Evolutionary conservation across 1,284 basidiomycete species (phyloP), one percentile per base, ranked within the genome.

Genomic region (Stereum hirsutum): DNA sequence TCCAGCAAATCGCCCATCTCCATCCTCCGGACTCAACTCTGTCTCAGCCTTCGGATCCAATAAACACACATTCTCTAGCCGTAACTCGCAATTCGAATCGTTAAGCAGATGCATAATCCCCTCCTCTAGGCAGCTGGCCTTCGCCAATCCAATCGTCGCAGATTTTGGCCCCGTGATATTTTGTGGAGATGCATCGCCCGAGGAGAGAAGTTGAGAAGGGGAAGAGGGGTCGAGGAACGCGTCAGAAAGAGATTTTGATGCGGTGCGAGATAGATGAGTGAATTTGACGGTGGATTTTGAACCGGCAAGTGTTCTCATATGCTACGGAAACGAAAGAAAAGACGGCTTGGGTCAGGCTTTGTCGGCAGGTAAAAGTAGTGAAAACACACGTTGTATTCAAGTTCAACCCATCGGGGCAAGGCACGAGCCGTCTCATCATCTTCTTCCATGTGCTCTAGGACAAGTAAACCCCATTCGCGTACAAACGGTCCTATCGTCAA

Each of bases 381-480:
- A 21, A 17, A 33, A 47, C 53, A 31, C 15, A 65, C 63, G 50
- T 63, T 66, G 55, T 86, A 92, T 68, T 94, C 90, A 32, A 93
- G 74, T 53, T 84, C 72, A 31, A 95, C 92, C 93, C 93, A 96
- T 35, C 81, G 83, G 8, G 93, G 93, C 31, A 87, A 73, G 0
- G 77, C 65, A 51, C 74, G 78, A 2, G 78, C 69, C 5, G 72
- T 73, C 36, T 76, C 72, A 49, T 95, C 92, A 58, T 95, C 92
- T 46, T 92, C 86, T 58, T 97, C 93, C 91, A 95, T 94, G 58
- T 96, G 92, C 55, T 96, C 92, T 93, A n/a, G n/a, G n/a, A n/a
- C n/a, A n/a, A n/a, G n/a, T n/a, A n/a, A n/a, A n/a, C n/a, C n/a
- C n/a, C n/a, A n/a, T n/a, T n/a, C n/a, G n/a, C n/a, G n/a, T n/a